Base-by-base conservation (phyloP, 371 early-diverging fungal genomes). In the Mortierella sp. region DNA sequence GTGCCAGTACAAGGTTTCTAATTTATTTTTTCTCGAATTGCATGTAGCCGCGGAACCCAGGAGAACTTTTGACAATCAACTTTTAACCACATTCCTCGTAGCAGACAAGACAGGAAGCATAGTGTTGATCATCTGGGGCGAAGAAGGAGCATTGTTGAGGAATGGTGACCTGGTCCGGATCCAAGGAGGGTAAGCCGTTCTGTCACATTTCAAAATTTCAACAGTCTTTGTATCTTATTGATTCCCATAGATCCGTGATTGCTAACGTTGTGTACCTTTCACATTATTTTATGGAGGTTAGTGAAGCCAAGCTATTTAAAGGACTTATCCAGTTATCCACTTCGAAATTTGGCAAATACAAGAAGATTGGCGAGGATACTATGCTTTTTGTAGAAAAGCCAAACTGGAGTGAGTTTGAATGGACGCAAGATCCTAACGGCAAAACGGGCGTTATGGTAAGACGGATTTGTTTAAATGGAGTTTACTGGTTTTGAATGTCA, bases 21-120 rank as follows among this genome's bases (percentile, higher is more conserved):
- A 28, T 32, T 32, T 37, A 10, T 64, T 14, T 30, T 35, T 70
- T 55, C 28, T 16, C 12, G 37, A 9, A 24, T 20, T 28, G 30
- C 32, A 9, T 37, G 40, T 62, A 77, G 77, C 64, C 6, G 77
- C 51, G 1, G 77, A 77, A 22, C 72, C 68, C 14, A 18, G 77
- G 43, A 57, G 68, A 22, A 51, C 68, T 26, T 51, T 37, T 16
- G 77, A 77, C 22, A 62, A 65, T 58, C 68, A 72, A 40, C 62
- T 72, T 20, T 16, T 77, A 43, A 68, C 77, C 26, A 74, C 80
- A 28, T 80, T 68, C 43, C 49, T 60, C 22, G 80, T 62, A 11
- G 75, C 80, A 9, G 80, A 80, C 66, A 72, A 72, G 66, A 71
- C 80, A 3, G 80, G 80, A 45, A 72, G 75, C 62, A 68, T 80